phyloP scores from a whole-genome alignment of 2,329 filamentous ascomycete genomes.

The Colletotrichum destructivum region DNA sequence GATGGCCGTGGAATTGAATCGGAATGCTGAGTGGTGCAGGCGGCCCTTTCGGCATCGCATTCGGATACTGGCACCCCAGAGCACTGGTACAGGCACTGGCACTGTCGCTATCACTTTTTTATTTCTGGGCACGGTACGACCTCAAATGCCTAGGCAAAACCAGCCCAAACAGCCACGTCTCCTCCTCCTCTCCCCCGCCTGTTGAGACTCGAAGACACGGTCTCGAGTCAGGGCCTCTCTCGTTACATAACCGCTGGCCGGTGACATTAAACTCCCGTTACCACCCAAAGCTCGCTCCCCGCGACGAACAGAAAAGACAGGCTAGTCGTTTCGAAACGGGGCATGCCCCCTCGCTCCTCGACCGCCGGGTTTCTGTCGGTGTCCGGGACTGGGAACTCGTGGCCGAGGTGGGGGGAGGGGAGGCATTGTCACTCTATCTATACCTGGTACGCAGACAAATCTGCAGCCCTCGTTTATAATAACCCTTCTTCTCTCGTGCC shows the following conservation, averaged over 20 bases:
- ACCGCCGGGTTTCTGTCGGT: constrained; percentile 29
- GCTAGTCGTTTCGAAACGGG: constrained; percentile 36
- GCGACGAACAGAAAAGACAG: not conserved
- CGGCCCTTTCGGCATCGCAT: constrained; percentile 33
- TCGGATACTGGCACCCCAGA: constrained; percentile 8
- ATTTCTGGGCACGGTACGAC: not conserved
- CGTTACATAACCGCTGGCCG: not conserved
- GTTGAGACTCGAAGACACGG: constrained; percentile 21
- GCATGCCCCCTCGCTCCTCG: not conserved
- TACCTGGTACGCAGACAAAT: not conserved
- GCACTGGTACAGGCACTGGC: too few relatives aligned
- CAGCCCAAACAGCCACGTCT: constrained; percentile 14
- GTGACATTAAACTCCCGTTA: constrained; percentile 12
- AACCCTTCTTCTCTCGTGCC: not conserved
- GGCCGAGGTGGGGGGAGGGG: not conserved
- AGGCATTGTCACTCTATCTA: not conserved
- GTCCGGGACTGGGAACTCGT: constrained; percentile 19
- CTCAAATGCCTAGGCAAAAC: not conserved
- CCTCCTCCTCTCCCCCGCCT: constrained; percentile 24
- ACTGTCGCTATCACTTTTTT: not conserved
- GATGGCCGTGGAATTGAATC: not conserved
- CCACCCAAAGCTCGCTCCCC: constrained; percentile 14
- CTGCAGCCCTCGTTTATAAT: not conserved
- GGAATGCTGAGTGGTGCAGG: constrained; percentile 17
- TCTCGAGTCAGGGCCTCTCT: constrained; percentile 27